Evolutionary conservation across 129 eudicot species (phyloP).

Genomic region (Scalesia atractyloides): DNA sequence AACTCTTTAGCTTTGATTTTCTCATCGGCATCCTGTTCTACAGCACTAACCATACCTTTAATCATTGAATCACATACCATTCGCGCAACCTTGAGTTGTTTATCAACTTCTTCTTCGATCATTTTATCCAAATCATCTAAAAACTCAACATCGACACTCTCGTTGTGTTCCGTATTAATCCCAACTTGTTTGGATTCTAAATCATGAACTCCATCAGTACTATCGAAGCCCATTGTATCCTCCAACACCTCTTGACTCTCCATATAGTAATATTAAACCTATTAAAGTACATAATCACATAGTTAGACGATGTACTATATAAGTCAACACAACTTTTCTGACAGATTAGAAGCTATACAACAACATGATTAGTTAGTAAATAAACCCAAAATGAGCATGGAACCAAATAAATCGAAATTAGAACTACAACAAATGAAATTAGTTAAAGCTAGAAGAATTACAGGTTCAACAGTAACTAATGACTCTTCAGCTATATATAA

Average conservation of each 20-base stretch:
- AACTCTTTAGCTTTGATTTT: constrained; percentile 57
- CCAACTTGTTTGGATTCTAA: constrained; percentile 28
- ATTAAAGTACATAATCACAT: constrained; percentile 16
- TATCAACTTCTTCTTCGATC: constrained; percentile 64
- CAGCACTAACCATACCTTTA: constrained; percentile 78
- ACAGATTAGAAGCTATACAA: constrained; percentile 7
- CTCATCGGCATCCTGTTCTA: constrained; percentile 72
- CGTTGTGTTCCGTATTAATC: constrained; percentile 35
- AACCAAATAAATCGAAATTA: constrained; percentile 1
- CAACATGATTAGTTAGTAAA: not conserved
- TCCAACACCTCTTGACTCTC: constrained; percentile 53
- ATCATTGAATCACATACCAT: constrained; percentile 82
- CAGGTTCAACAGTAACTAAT: constrained; percentile 10
- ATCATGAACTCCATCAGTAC: constrained; percentile 31
- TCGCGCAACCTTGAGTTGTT: constrained; percentile 58
- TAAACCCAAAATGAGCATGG: not conserved
- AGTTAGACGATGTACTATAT: constrained; percentile 9
- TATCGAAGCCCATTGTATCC: constrained; percentile 20
- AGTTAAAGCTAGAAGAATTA: constrained; percentile 1
- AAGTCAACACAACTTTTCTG: constrained; percentile 24
- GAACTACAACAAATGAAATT: not conserved
- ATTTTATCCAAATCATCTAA: constrained; percentile 63
- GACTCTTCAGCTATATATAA: constrained; percentile 3
- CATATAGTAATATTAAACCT: constrained; percentile 43
- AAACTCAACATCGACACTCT: constrained; percentile 41